Conservation (phyloP, 345 rosid genomes). For the Brassica juncea region DNA sequence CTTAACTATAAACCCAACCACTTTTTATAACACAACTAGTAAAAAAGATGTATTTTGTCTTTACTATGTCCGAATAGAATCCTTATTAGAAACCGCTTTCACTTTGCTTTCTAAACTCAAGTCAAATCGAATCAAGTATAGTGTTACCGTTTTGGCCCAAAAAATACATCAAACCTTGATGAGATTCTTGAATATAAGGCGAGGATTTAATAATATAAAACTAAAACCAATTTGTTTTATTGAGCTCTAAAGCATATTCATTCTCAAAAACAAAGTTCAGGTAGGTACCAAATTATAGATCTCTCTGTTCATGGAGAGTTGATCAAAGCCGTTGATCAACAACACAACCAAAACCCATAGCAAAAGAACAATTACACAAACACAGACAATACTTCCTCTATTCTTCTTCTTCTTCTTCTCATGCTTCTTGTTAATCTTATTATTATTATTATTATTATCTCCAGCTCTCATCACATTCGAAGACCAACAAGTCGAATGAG, state of each 20-base stretch:
- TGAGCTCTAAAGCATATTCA: slow-evolving; percentile 1
- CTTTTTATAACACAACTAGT: neutral
- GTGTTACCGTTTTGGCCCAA: neutral
- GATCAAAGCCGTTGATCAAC: slow-evolving; percentile 17
- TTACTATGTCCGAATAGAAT: neutral
- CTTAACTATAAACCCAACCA: neutral
- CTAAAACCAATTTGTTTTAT: neutral
- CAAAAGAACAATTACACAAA: slow-evolving; percentile 11
- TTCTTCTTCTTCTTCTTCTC: slow-evolving; percentile 2
- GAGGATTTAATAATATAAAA: neutral
- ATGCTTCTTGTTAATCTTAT: neutral
- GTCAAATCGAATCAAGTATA: neutral
- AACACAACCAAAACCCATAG: slow-evolving; percentile 12
- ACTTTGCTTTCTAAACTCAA: neutral
- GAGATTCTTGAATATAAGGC: neutral
- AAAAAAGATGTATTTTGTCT: neutral
- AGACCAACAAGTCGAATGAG: slow-evolving; percentile 23
- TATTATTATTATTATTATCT: neutral
- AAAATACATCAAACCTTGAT: neutral
- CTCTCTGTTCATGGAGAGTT: slow-evolving; percentile 2
- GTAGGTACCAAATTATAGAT: slow-evolving; percentile 34
- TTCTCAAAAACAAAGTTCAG: neutral
- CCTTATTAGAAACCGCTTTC: neutral
- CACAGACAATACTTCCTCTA: neutral
- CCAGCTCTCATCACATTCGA: slow-evolving; percentile 22